Conservation (phyloP, 192 early-diverging fungal genomes). For the Chytriomyces sp. region DNA sequence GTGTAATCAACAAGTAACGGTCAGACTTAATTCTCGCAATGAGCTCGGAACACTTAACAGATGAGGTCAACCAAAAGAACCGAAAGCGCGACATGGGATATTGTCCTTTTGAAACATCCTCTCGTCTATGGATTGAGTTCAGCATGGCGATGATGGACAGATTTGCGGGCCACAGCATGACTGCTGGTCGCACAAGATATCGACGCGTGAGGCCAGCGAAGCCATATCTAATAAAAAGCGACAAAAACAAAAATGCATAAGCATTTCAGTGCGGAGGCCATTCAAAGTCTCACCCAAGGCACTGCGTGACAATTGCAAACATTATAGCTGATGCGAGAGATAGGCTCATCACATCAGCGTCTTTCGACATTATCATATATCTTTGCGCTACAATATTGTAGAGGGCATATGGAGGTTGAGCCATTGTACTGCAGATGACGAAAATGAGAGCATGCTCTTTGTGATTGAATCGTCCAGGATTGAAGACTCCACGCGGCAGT, state of each 20-base stretch:
- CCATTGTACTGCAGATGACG: conserved; percentile 50
- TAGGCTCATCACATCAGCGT: too few species aligned
- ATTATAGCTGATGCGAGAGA: conserved; percentile 29
- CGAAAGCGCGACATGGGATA: conserved; percentile 31
- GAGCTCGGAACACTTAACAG: too few species aligned
- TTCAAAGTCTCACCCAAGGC: too few species aligned
- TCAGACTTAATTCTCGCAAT: too few species aligned
- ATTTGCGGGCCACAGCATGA: conserved; percentile 87
- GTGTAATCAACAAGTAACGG: too few species aligned
- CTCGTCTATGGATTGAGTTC: conserved; percentile 71
- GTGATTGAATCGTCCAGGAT: conserved; percentile 68
- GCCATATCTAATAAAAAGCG: conserved; percentile 57
- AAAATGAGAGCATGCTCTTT: conserved; percentile 59
- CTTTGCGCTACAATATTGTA: background rate
- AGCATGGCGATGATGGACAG: conserved; percentile 39
- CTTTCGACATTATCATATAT: too few species aligned
- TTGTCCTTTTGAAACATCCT: background rate
- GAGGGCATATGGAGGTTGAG: conserved; percentile 49
- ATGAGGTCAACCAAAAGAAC: conserved; percentile 35
- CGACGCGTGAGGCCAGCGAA: conserved; percentile 72
- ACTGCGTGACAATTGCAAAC: conserved; percentile 68
- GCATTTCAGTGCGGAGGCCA: too few species aligned
- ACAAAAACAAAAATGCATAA: background rate
- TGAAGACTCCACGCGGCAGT: conserved; percentile 48
- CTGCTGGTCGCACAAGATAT: conserved; percentile 80